Evolutionary conservation across 768 basidiomycete genomes (phyloP).

Genomic region (Suillus variegatus): DNA sequence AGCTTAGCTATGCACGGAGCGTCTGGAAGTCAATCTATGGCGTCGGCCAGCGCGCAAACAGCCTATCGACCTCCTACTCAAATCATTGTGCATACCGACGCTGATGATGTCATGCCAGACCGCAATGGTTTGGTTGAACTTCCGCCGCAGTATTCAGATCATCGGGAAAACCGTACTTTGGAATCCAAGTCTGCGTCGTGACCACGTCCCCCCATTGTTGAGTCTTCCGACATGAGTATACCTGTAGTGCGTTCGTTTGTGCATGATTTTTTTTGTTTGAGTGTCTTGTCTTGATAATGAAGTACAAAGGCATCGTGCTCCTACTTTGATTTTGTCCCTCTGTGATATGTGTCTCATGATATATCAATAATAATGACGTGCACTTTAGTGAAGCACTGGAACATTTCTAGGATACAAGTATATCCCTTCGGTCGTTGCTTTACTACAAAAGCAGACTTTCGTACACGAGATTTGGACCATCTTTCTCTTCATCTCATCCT

Average conservation of each 20-base stretch:
- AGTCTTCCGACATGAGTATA: not conserved
- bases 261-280: not conserved
- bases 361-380: not conserved
- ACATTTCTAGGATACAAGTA: too few species aligned
- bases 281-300: not conserved
- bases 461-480: too few species aligned
- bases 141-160: constrained; percentile 72
- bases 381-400: not conserved
- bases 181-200: not conserved
- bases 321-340: not conserved
- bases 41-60: constrained; percentile 49
- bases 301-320: not conserved
- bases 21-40: constrained; percentile 18
- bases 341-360: not conserved
- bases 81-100: constrained; percentile 69
- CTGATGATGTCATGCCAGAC: constrained; percentile 51
- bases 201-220: not conserved
- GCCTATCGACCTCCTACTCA: constrained; percentile 48
- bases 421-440: too few species aligned
- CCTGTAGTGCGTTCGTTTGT: not conserved
- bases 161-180: constrained; percentile 28
- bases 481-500: too few species aligned
- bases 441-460: too few species aligned
- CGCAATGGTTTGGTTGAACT: constrained; percentile 64
- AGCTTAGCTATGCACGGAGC: constrained; percentile 21